phyloP scores from a whole-genome alignment of 352 stramenopile species.

The Phytophthora sp. region DNA sequence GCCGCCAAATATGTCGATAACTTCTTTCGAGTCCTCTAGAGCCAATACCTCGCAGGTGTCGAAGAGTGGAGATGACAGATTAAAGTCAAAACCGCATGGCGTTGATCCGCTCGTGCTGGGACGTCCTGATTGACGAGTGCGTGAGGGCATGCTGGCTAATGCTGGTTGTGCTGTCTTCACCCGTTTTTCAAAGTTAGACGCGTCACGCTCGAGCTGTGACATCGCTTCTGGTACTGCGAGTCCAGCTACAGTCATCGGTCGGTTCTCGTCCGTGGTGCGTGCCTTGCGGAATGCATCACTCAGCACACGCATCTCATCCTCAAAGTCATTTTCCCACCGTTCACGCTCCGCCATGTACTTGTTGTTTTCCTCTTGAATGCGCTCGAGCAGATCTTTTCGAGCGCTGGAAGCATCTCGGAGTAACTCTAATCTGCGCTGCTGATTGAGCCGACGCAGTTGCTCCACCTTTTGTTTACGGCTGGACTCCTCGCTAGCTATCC shows the following conservation, averaged over 20 bases:
- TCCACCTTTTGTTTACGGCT: conserved; percentile 36
- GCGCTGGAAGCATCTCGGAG: conserved; percentile 40
- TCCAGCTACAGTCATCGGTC: conserved; percentile 62
- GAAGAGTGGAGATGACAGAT: conserved; percentile 7
- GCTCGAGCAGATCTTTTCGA: conserved; percentile 27
- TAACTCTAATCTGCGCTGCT: conserved; percentile 44
- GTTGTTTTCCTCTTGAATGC: conserved; percentile 22
- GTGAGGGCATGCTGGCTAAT: neutral
- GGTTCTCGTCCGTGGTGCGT: conserved; percentile 21
- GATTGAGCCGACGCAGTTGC: conserved; percentile 45
- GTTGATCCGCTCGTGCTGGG: conserved; percentile 2
- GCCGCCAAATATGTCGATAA: conserved; percentile 31
- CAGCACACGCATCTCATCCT: conserved; percentile 54
- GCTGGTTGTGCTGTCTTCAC: conserved; percentile 48
- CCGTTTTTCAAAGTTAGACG: conserved; percentile 45
- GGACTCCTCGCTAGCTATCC: conserved; percentile 18
- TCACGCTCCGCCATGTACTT: conserved; percentile 43
- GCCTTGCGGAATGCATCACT: conserved; percentile 51
- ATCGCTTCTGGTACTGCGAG: conserved; percentile 55
- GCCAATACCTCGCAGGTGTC: conserved; percentile 25
- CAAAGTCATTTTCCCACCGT: conserved; percentile 57
- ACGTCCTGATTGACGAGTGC: neutral
- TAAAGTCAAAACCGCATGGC: neutral
- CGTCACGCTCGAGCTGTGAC: conserved; percentile 50
- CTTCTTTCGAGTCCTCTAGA: conserved; percentile 45